Base-by-base conservation (phyloP, 495 filamentous ascomycete genomes). In the Aspergillus haitiensis region DNA sequence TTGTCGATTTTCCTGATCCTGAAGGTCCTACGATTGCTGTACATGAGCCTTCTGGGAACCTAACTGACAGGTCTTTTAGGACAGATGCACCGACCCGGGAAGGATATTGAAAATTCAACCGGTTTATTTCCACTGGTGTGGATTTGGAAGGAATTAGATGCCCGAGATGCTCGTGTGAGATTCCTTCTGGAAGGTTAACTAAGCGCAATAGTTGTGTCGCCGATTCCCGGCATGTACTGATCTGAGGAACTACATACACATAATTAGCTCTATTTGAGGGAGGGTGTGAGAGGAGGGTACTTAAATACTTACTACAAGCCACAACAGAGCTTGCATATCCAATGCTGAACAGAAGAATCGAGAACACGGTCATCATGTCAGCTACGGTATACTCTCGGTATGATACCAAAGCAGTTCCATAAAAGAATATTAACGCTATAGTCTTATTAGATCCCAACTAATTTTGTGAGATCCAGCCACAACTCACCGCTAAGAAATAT, bases 1-100 rank as follows among this genome's bases (percentile, higher is more conserved):
- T 82, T 1, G 95, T 98, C 12, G 87, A 92, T 75, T 98, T 98
- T 0, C 94, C 93, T 27, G 84, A 89, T 0, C 95, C 95, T 0
- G 92, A 97, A 5, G 82, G 70, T 11, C 92, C 92, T 13, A 94
- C 91, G 35, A 96, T 83, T 5, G 90, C 91, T 4, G 84, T 89
- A 59, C 81, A 87, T 0, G 79, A 84, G 16, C 84, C 84, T 0
- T 76, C 62, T 7, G 77, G 59, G 57, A 96, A 81, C 1, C 63
- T 72, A n/a, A 95, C 67, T 39, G 76, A 84, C 47, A 95, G 67
- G 46, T 82, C 70, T 11, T 74, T 75, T 6, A 97, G 75, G 7
- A 88, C 82, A 0, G 51, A 60, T 1, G 81, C 72, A 3, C 75
- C 70, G 0, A 81, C 80, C 0, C 84, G 75, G 3, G 77, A 76